phyloP scores from a whole-genome alignment of 768 basidiomycete genomes.

The Podaxis pistillaris region DNA sequence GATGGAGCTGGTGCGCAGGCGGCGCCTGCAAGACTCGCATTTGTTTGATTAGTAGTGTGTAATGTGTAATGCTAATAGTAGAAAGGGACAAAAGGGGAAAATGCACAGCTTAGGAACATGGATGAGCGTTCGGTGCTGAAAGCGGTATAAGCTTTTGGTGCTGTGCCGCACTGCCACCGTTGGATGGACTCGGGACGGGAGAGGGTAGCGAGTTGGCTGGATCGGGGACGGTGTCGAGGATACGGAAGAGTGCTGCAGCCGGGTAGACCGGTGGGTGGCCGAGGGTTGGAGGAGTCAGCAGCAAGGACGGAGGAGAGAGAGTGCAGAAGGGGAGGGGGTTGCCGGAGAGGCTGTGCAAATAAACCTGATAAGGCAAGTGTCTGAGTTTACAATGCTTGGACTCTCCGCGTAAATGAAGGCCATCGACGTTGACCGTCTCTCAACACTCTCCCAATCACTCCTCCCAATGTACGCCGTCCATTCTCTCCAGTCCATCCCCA shows the following conservation, averaged over 20 bases:
- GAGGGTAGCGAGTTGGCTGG: not conserved
- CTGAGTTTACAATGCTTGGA: constrained; percentile 13
- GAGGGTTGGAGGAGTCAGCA: not conserved
- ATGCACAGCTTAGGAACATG: constrained; percentile 32
- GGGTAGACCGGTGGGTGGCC: not conserved
- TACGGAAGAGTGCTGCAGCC: not conserved
- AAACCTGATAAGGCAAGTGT: constrained; percentile 11
- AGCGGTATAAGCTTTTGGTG: constrained; percentile 32
- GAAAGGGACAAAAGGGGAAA: constrained; percentile 14
- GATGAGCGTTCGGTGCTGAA: constrained; percentile 20
- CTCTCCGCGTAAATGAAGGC: constrained; percentile 11
- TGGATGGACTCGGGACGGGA: constrained; percentile 11
- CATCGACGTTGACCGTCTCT: not conserved
- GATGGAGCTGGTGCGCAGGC: constrained; percentile 73
- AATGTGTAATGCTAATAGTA: constrained; percentile 17
- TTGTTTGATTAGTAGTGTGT: constrained; percentile 44
- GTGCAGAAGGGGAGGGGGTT: not conserved
- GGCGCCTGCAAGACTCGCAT: constrained; percentile 74
- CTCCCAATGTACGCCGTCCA: constrained; percentile 34
- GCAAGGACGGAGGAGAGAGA: constrained; percentile 1
- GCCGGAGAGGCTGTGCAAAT: constrained; percentile 11
- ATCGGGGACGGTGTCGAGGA: not conserved
- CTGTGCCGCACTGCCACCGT: constrained; percentile 41
- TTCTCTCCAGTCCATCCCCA: constrained; percentile 41
- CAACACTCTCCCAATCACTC: constrained; percentile 18